A percentile compares a stretch with the other conserved stretches of the same genome.
Evolutionary conservation across 805 yeast species (phyloP).

Genomic region (Wickerhamomyces mucosus): DNA sequence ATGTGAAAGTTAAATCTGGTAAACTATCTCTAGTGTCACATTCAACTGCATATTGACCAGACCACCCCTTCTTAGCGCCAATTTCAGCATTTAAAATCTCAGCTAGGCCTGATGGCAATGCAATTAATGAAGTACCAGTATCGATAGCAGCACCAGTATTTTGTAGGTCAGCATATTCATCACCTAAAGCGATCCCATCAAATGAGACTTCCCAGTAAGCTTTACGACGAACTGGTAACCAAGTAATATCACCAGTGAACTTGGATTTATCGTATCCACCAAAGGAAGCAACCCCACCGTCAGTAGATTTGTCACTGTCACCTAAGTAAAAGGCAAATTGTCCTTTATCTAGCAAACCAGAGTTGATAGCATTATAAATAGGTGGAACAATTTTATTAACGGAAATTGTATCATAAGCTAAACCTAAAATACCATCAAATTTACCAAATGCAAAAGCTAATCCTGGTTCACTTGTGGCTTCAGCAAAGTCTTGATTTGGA

Average conservation of each 20-base stretch:
- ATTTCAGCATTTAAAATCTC: slow-evolving; percentile 92
- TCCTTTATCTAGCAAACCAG: slow-evolving; percentile 74
- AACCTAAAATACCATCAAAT: slow-evolving; percentile 95
- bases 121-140: slow-evolving; percentile 95
- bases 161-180: slow-evolving; percentile 76
- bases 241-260: slow-evolving; percentile 76
- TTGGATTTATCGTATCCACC: slow-evolving; percentile 84
- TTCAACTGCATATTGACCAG: slow-evolving; percentile 92
- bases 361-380: slow-evolving; percentile 75
- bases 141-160: slow-evolving; percentile 95
- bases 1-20: slow-evolving; percentile 88
- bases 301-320: slow-evolving; percentile 53
- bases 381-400: slow-evolving; percentile 91
- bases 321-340: slow-evolving; percentile 90
- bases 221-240: slow-evolving; percentile 98
- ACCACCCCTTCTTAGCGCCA: slow-evolving; percentile 96
- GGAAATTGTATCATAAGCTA: slow-evolving; percentile 87
- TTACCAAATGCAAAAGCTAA: slow-evolving; percentile 97
- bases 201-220: slow-evolving; percentile 99
- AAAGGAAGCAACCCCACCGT: slow-evolving; percentile 89
- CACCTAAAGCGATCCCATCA: slow-evolving; percentile 85
- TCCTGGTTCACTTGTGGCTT: slow-evolving; percentile 96
- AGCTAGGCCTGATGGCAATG: slow-evolving; percentile 90
- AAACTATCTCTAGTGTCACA: slow-evolving; percentile 76
- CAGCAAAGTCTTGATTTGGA: slow-evolving; percentile 89